Evolutionary conservation across 1,284 basidiomycete genomes (phyloP), one percentile per base, ranked within the genome.

Genomic region (Naganishia cerealis): DNA sequence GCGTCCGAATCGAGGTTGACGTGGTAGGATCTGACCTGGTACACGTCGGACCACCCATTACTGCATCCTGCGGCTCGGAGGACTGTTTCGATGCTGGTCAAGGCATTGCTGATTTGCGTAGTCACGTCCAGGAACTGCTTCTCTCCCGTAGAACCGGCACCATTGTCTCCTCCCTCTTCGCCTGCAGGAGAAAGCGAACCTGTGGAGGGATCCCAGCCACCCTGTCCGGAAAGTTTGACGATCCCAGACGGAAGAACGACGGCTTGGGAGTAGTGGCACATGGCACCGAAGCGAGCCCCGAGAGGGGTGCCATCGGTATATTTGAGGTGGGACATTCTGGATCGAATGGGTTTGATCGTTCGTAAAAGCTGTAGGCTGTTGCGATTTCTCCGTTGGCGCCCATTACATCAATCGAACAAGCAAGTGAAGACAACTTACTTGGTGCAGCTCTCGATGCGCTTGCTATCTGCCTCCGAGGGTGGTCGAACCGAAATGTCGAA

Each of bases 21-120:
- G 61, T 75, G 74, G 65, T 73, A 77, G 15, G 73, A 72, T 16
- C 50, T 65, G 59, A 75, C 59, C 16, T 65, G 53, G 70, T 58
- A 75, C 38, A 74, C 75, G 67, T 75, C 71, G 7, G 68, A 63
- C 72, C 73, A 75, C 0, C 75, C 75, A 24, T 72, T 74, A 3
- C 72, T 73, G 43, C 57, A 59, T 10, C 75, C 76, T 0, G 74
- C 73, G 1, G 55, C 63, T 15, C 67, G 67, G 0, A 77, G 68
- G 8, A 70, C 68, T 12, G 71, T 36, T 15, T 76, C 71, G 48
- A 75, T 73, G 63, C 74, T 74, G 56, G 65, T 61, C 65, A 76
- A 75, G 0, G 74, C 75, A 62, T 76, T 70, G 33, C 74, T 73
- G 65, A 76, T 74, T 70, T 77, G 74, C 1, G 57, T 59, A 18